Evolutionary conservation across 2,329 filamentous ascomycete species (phyloP), one percentile per base, ranked within the genome.

Genomic region (Trichoderma gracile): DNA sequence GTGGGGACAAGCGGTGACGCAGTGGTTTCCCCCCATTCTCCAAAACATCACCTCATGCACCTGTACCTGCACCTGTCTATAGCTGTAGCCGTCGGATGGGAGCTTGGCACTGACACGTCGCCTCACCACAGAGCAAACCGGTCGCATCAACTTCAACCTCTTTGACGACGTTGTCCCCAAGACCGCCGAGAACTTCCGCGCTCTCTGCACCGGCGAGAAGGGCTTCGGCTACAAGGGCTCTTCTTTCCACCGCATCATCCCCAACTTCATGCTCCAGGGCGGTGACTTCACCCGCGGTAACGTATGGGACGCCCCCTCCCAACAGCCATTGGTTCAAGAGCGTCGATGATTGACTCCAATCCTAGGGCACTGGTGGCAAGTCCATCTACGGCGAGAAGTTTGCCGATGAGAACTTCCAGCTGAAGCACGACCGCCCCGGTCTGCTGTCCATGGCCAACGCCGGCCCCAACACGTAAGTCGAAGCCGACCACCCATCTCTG

Each of bases 301-400:
- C 81, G 93, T 96, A 84, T 79, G 91, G 81, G 50, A 21, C n/a
- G n/a, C 14, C 14, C 45, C 27, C 30, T 15, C 27, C 19, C 27
- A 52, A 52, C 19, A 30, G 49, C 27, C n/a, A 43, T n/a, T n/a
- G 40, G 3, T 17, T 27, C 8, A 30, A 45, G 19, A 1, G 6
- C n/a, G n/a, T 19, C 25, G 8, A 54, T 25, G 40, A 63, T 33
- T 64, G 59, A 76, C 67, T 53, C 52, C 38, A 30, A 14, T 59
- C 4, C 43, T 53, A 96, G 92, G 92, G 92, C 76, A 94, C 92
- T 66, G 92, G 92, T 82, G 92, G 92, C 80, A 91, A 90, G 82
- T 96, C 91, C 78, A 96, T 96, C 86, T 96, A 96, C 80, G 92
- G 92, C 73, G 91, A 96, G 81, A 95, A 94, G 86, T 96, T 97